These are phyloP conservation scores for Paraconiothyrium brasiliense DNA, from an alignment of 2,329 filamentous ascomycete genomes.

Conservation along the genomic window DNA sequence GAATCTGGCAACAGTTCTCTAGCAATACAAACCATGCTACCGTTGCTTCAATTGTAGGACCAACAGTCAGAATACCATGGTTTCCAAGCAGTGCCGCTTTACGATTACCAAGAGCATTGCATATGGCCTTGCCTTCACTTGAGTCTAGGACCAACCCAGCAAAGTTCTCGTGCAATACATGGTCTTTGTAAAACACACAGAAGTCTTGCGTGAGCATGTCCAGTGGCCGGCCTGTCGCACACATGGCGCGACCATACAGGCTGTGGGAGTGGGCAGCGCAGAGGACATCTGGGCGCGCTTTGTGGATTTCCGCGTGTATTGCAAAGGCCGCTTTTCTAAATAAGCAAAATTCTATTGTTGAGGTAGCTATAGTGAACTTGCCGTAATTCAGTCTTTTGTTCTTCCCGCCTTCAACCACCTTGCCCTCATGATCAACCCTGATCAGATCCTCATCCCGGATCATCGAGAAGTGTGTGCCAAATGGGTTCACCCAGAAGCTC, in stretches of 20 bases:
- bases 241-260: too few relatives aligned
- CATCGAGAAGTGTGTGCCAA: slow-evolving; percentile 13
- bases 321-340: slow-evolving; percentile 38
- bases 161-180: slow-evolving; percentile 42
- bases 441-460: slow-evolving; percentile 7
- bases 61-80: slow-evolving; percentile 32
- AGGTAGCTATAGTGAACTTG: too few relatives aligned
- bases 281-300: slow-evolving; percentile 21
- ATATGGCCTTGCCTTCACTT: slow-evolving; percentile 48
- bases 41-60: slow-evolving; percentile 46
- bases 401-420: slow-evolving; percentile 25
- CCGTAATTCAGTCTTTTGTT: slow-evolving; percentile 51
- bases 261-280: too few relatives aligned
- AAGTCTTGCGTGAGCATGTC: slow-evolving; percentile 49
- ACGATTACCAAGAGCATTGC: slow-evolving; percentile 28
- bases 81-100: slow-evolving; percentile 32
- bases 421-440: slow-evolving; percentile 9
- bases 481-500: slow-evolving; percentile 17
- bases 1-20: slow-evolving; percentile 51
- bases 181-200: slow-evolving; percentile 43
- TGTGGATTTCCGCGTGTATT: slow-evolving; percentile 48
- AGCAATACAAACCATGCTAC: slow-evolving; percentile 50
- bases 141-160: slow-evolving; percentile 46
- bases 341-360: too few relatives aligned
- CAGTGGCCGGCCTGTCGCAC: too few relatives aligned